Evolutionary conservation across 208 protist species (phyloP).

Genomic region (Trypanosomatidae sp.): DNA sequence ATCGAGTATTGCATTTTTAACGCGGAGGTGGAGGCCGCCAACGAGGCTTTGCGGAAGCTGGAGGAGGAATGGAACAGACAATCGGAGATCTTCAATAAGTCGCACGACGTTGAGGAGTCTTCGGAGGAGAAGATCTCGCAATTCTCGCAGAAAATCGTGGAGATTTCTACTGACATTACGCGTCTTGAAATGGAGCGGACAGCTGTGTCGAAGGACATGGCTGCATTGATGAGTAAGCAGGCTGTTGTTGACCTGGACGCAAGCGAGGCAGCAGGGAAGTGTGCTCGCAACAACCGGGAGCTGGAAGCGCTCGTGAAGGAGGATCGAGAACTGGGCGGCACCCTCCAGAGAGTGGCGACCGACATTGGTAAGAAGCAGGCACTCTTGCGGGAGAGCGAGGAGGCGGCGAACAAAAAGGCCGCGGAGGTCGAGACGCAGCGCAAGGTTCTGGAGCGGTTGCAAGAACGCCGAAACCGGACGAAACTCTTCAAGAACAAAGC

Average conservation of each 20-base stretch:
- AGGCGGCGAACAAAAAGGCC: slow-evolving; percentile 35
- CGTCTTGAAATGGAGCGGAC: slow-evolving; percentile 59
- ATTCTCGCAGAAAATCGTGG: slow-evolving; percentile 37
- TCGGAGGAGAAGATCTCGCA: slow-evolving; percentile 47
- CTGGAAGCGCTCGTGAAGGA: slow-evolving; percentile 56
- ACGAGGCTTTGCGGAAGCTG: slow-evolving; percentile 49
- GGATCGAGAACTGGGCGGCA: slow-evolving; percentile 41
- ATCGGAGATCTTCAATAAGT: slow-evolving; percentile 40
- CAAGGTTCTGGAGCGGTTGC: slow-evolving; percentile 68
- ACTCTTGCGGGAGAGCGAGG: slow-evolving; percentile 31
- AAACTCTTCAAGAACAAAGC: slow-evolving; percentile 90
- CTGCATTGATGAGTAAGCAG: slow-evolving; percentile 50
- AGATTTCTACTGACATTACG: slow-evolving; percentile 38
- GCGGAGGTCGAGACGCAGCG: slow-evolving; percentile 46
- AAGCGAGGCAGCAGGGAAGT: slow-evolving; percentile 39
- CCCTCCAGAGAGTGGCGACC: slow-evolving; percentile 25
- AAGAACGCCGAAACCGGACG: slow-evolving; percentile 86
- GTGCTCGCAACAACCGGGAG: slow-evolving; percentile 49
- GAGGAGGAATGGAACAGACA: slow-evolving; percentile 57
- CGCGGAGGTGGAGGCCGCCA: slow-evolving; percentile 58
- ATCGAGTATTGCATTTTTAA: slow-evolving; percentile 94
- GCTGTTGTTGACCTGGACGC: slow-evolving; percentile 71
- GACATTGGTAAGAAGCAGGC: slow-evolving; percentile 43
- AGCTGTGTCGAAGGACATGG: slow-evolving; percentile 58
- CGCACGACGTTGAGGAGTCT: slow-evolving; percentile 36